Evolutionary conservation across 129 eudicot genomes (phyloP).

Genomic region (Flaveria trinervia): DNA sequence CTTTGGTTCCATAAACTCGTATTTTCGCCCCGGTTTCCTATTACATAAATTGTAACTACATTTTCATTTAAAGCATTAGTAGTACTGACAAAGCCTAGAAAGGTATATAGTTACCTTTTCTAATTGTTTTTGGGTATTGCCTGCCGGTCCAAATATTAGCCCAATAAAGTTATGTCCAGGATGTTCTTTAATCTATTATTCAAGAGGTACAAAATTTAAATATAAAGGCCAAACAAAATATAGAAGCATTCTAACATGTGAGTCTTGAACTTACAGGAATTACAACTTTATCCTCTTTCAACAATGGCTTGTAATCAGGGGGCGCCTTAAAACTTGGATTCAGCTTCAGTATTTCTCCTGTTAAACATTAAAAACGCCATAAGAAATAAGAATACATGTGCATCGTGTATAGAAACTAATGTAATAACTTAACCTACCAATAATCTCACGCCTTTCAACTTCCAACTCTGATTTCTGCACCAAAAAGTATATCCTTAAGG

Average conservation of each 20-base stretch:
- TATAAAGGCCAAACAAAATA: not conserved
- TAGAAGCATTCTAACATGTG: not conserved
- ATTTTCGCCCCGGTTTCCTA: constrained; percentile 96
- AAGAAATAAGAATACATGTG: constrained; percentile 3
- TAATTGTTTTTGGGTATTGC: constrained; percentile 74
- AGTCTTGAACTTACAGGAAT: constrained; percentile 69
- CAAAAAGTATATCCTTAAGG: constrained; percentile 17
- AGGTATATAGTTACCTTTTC: constrained; percentile 62
- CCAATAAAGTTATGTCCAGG: constrained; percentile 72
- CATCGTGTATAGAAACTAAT: not conserved
- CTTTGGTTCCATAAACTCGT: constrained; percentile 76
- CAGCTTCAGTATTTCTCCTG: constrained; percentile 89
- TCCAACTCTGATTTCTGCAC: constrained; percentile 65
- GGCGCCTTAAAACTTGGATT: constrained; percentile 85
- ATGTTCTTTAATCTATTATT: constrained; percentile 65
- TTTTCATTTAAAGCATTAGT: not conserved
- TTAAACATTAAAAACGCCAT: constrained; percentile 23
- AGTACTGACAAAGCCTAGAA: not conserved
- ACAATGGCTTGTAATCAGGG: constrained; percentile 74
- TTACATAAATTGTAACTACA: constrained; percentile 15
- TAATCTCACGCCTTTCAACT: constrained; percentile 87
- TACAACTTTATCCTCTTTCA: constrained; percentile 82
- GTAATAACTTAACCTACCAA: constrained; percentile 57
- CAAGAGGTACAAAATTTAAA: constrained; percentile 5
- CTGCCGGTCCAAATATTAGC: constrained; percentile 63